Evolutionary conservation across 2,329 filamentous ascomycete genomes (phyloP), one percentile per base, ranked within the genome.

Genomic region (Fusarium mexicanum): DNA sequence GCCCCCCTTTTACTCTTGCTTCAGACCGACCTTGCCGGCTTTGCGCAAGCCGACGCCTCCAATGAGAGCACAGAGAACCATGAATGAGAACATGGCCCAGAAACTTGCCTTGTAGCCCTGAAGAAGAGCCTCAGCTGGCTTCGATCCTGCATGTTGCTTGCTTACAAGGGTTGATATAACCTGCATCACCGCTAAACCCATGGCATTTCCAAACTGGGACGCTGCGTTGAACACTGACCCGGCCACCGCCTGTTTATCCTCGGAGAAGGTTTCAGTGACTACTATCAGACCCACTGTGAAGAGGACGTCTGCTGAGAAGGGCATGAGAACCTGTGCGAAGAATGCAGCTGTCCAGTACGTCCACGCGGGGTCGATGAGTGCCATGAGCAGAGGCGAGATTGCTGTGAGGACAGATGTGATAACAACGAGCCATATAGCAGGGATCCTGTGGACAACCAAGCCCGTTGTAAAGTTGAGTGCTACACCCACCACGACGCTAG

Each of bases 221-320:
- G 87, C 82, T 0, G 89, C 90, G 69, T 90, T 91, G 78, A 91
- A 91, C 0, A 92, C 89, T 0, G 88, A 89, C 0, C 90, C 90
- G 0, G 89, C 89, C 1, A 92, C 81, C 0, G 87, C 87, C 65
- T 91, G 89, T 2, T 85, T 90, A 14, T 88, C 80, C n/a, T 85
- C 82, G 0, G 88, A 86, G 69, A 91, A 91, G 6, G 83, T 85
- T 20, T 88, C 86, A 1, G 85, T 85, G 13, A 91, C 85, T 8
- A 91, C 80, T 26, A 91, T 83, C 29, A 87, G 81, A 2, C 85
- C 87, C 6, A 91, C 85, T 0, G 87, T 91, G 76, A 90, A 91
- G 12, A 91, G 81, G 0, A 88, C 83, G 53, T 88, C 85, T 24
- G 70, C 79, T 16, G 81, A 83, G 8, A 87, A 75, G 0, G 86